These are phyloP conservation scores for Fusarium neocosmosporiellum DNA, from an alignment of 2,329 filamentous ascomycete species.

Conservation along the genomic window DNA sequence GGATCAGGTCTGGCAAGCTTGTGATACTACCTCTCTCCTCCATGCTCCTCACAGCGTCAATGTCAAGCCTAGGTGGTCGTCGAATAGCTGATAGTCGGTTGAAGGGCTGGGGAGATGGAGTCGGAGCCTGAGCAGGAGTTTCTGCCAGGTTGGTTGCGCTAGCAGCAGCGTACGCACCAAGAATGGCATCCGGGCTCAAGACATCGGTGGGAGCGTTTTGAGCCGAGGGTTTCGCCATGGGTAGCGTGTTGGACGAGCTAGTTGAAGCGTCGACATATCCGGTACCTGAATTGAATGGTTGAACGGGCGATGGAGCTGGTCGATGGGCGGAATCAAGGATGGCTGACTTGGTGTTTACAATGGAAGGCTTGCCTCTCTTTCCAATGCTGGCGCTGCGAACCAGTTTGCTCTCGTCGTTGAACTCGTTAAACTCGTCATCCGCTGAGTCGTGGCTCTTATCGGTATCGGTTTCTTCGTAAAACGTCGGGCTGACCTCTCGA, in stretches of 20 bases:
- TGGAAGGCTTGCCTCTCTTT: constrained; percentile 67
- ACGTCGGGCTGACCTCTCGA: constrained; percentile 57
- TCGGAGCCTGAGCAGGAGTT: constrained; percentile 35
- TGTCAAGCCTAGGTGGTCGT: constrained; percentile 80
- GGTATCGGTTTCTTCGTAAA: constrained; percentile 61
- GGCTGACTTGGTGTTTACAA: constrained; percentile 56
- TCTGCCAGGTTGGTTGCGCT: constrained; percentile 56
- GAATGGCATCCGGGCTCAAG: constrained; percentile 59
- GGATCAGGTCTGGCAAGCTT: constrained; percentile 90
- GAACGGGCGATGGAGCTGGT: constrained; percentile 52
- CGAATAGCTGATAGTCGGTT: constrained; percentile 66
- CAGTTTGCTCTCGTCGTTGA: constrained; percentile 66
- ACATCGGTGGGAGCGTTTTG: constrained; percentile 24
- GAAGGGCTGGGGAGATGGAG: constrained; percentile 44
- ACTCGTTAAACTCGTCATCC: constrained; percentile 61
- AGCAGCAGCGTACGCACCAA: constrained; percentile 63
- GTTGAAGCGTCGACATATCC: constrained; percentile 60
- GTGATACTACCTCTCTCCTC: constrained; percentile 91
- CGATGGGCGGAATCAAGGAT: constrained; percentile 22
- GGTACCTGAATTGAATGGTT: constrained; percentile 58
- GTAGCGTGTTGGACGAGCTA: constrained; percentile 58
- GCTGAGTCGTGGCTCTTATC: constrained; percentile 57
- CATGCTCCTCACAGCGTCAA: constrained; percentile 82
- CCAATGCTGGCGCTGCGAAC: constrained; percentile 72
- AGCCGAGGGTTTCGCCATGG: constrained; percentile 37